These are phyloP conservation scores for Pyrenophora seminiperda DNA, from an alignment of 2,329 filamentous ascomycete genomes.

Conservation along the genomic window DNA sequence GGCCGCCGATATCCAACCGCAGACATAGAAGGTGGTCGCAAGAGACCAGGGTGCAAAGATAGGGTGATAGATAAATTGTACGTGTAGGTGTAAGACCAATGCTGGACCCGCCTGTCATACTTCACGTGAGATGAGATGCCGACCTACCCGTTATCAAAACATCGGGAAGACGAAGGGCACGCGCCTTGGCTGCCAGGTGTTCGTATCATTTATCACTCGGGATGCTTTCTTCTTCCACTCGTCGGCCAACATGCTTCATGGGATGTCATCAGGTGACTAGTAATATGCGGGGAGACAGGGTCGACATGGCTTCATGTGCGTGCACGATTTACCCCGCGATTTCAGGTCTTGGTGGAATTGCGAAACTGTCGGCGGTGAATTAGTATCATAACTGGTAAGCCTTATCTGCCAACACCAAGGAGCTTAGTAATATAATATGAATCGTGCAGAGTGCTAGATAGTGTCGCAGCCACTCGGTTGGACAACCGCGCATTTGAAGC, in stretches of 20 bases:
- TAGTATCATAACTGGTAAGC: constrained; percentile 10
- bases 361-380: constrained; percentile 14
- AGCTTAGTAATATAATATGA: constrained; percentile 7
- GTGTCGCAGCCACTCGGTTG: too few species aligned
- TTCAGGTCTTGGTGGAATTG: constrained; percentile 6
- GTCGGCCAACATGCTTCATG: constrained; percentile 2
- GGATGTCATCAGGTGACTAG: not conserved
- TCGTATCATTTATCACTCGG: not conserved
- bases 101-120: constrained; percentile 5
- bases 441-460: not conserved
- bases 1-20: not conserved
- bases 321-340: constrained; percentile 12
- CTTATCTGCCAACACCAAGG: constrained; percentile 18
- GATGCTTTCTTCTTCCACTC: not conserved
- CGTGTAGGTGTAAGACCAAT: constrained; percentile 2
- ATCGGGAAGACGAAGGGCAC: not conserved
- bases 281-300: not conserved
- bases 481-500: not conserved
- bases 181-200: not conserved
- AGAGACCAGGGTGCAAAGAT: constrained; percentile 1
- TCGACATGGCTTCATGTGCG: constrained; percentile 1
- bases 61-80: not conserved
- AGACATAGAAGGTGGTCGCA: not conserved
- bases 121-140: constrained; percentile 9
- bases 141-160: constrained; percentile 11